Base-by-base conservation (phyloP, 768 basidiomycete species). In the Boletus speciosus region DNA sequence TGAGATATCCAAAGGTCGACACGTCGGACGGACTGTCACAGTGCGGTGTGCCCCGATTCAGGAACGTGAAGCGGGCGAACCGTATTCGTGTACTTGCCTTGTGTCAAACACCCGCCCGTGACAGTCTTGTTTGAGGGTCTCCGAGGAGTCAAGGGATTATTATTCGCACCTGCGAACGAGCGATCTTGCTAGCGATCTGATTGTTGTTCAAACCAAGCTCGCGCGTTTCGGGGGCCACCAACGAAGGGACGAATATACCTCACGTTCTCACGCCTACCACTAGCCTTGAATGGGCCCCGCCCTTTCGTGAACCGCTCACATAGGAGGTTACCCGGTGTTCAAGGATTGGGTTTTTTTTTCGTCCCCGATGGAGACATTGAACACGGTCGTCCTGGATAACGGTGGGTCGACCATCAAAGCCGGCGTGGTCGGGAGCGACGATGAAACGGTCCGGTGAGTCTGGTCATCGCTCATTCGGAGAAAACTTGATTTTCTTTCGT, bases 321-420 rank as follows among this genome's bases (percentile, higher is more conserved):
- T 46, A 46, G 31, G 12, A n/a, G 29, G 29, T 29, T 29, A 29
- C 29, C 7, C 12, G 31, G 19, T 19, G 5, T 10, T 27, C 46
- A n/a, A 14, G 1, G 9, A 5, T 16, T 21, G 21, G 35, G 19
- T 1, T 23, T 52, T 27, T 5, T 23, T 23, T 23, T 23, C 23
- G 21, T 14, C 15, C 25, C 31, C 5, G 49, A 60, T 71, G 52
- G 37, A 49, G 9, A 25, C 60, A 1, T 5, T 38, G 39, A 65
- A 73, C 12, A 75, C 85, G 27, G 73, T 94, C 51, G 76, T 95
- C 14, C 76, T 96, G 42, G 94, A 98, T 69, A 98, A 96, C 66
- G 94, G 94, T 38, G 94, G 84, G 10, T 83, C 80, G 35, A 82
- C 82, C 5, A 85, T 96, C 69, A 98, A 97, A 66, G 81, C 81